Conservation (phyloP, 192 early-diverging fungal genomes). For the Glomus cerebriforme region DNA sequence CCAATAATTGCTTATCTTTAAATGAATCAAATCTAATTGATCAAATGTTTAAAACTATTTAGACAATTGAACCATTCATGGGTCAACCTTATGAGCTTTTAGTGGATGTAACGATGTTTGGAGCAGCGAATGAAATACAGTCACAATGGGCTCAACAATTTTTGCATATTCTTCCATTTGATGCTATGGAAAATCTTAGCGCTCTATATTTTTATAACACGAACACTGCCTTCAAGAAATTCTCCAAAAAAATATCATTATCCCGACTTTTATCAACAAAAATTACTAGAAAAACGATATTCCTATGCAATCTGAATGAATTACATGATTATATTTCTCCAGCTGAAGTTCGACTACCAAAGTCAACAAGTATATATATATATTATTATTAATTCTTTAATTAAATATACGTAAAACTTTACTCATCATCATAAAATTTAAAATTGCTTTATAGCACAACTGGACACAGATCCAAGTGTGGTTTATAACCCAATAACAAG, state of each 20-base stretch:
- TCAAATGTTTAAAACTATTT: background rate
- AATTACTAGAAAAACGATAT: slow-evolving; percentile 67
- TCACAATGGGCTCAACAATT: slow-evolving; percentile 75
- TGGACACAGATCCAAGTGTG: slow-evolving; percentile 72
- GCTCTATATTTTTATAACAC: slow-evolving; percentile 81
- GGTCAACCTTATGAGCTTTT: slow-evolving; percentile 78
- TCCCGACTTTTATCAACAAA: slow-evolving; percentile 52
- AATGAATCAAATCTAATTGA: background rate
- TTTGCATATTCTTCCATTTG: slow-evolving; percentile 69
- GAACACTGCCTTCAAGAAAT: slow-evolving; percentile 77
- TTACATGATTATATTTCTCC: slow-evolving; percentile 74
- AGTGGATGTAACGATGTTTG: slow-evolving; percentile 82
- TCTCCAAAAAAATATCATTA: slow-evolving; percentile 53
- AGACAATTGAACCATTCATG: slow-evolving; percentile 66
- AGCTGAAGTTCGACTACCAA: slow-evolving; percentile 75
- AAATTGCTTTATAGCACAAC: slow-evolving; percentile 41
- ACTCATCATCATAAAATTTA: background rate
- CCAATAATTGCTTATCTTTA: background rate
- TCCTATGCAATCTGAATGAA: slow-evolving; percentile 68
- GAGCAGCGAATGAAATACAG: slow-evolving; percentile 77
- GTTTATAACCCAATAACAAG: slow-evolving; percentile 69
- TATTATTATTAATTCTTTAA: background rate
- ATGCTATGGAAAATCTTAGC: slow-evolving; percentile 63
- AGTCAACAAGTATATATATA: slow-evolving; percentile 56
- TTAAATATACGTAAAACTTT: background rate